Percentiles rank a stretch among this genome's conserved stretches.
These are phyloP conservation scores for Trichoderma reesei DNA, from an alignment of 495 filamentous ascomycete species.

Conservation along the genomic window DNA sequence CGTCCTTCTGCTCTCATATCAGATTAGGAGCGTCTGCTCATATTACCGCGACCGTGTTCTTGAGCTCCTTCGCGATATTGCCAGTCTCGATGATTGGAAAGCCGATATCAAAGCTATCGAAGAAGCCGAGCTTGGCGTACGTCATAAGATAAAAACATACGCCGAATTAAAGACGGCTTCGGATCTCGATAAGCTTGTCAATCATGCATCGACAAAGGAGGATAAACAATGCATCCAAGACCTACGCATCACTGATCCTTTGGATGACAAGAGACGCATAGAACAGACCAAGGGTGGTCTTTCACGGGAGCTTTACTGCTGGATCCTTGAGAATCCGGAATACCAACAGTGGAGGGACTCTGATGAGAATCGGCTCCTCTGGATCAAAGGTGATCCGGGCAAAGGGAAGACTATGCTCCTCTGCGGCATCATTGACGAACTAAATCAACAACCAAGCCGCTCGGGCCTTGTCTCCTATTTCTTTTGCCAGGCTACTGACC, in stretches of 20 bases:
- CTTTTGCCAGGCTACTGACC: slow-evolving; percentile 33
- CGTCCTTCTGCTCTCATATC: slow-evolving; percentile 21
- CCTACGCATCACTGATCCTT: slow-evolving; percentile 23
- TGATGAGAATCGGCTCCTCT: slow-evolving; percentile 17
- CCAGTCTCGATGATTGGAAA: slow-evolving; percentile 18
- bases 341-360: slow-evolving; percentile 24
- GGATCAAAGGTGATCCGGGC: slow-evolving; percentile 33
- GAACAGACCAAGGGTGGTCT: slow-evolving; percentile 32
- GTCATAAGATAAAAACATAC: slow-evolving; percentile 14
- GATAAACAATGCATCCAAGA: slow-evolving; percentile 18
- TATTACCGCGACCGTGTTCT: slow-evolving; percentile 23
- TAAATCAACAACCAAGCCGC: slow-evolving; percentile 13
- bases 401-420: slow-evolving; percentile 45
- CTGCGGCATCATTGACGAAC: slow-evolving; percentile 29
- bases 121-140: slow-evolving; percentile 17
- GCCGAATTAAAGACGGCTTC: slow-evolving; percentile 10
- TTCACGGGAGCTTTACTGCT: slow-evolving; percentile 31
- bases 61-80: slow-evolving; percentile 17
- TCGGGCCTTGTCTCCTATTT: slow-evolving; percentile 31
- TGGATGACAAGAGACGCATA: slow-evolving; percentile 28
- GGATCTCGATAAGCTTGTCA: slow-evolving; percentile 12
- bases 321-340: slow-evolving; percentile 30
- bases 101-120: slow-evolving; percentile 17
- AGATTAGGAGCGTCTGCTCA: slow-evolving; percentile 27
- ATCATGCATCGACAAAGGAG: slow-evolving; percentile 8